Percentiles rank a stretch among this genome's conserved stretches.
These are phyloP conservation scores for Tephrocybe sp. DNA, from an alignment of 768 basidiomycete genomes.

Conservation along the genomic window DNA sequence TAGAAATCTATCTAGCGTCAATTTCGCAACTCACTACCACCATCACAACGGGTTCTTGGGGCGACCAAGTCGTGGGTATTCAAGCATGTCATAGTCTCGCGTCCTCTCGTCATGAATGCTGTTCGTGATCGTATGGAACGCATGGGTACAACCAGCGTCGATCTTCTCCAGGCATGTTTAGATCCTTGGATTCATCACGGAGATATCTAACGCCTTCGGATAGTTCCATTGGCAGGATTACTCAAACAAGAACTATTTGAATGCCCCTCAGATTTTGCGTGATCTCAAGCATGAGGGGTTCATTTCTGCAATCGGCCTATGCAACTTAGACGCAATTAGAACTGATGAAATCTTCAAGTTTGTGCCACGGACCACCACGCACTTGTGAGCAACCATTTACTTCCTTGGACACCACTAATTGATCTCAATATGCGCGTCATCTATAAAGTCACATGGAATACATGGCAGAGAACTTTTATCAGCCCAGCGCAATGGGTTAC, in stretches of 20 bases:
- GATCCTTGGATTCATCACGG: not conserved
- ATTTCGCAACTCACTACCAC: constrained; percentile 50
- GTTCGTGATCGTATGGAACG: constrained; percentile 71
- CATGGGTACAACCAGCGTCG: constrained; percentile 59
- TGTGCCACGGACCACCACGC: too few species aligned
- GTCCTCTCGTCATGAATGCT: constrained; percentile 56
- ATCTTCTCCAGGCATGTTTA: constrained; percentile 66
- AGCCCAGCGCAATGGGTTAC: too few species aligned
- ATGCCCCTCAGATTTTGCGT: constrained; percentile 49
- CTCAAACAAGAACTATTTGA: constrained; percentile 40
- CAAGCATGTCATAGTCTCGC: constrained; percentile 48
- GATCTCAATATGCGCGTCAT: too few species aligned
- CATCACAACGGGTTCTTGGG: constrained; percentile 50
- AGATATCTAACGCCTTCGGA: not conserved
- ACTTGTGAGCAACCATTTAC: too few species aligned
- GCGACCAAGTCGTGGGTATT: constrained; percentile 91
- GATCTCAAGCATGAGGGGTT: too few species aligned
- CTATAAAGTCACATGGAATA: too few species aligned
- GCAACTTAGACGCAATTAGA: too few species aligned
- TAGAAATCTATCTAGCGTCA: constrained; percentile 54
- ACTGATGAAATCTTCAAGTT: constrained; percentile 89
- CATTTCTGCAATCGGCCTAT: constrained; percentile 70
- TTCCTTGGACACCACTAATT: too few species aligned
- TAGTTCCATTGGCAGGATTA: constrained; percentile 87
- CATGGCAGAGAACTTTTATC: too few species aligned